Conservation (phyloP, 768 basidiomycete genomes). For the Serpula lacrymans region DNA sequence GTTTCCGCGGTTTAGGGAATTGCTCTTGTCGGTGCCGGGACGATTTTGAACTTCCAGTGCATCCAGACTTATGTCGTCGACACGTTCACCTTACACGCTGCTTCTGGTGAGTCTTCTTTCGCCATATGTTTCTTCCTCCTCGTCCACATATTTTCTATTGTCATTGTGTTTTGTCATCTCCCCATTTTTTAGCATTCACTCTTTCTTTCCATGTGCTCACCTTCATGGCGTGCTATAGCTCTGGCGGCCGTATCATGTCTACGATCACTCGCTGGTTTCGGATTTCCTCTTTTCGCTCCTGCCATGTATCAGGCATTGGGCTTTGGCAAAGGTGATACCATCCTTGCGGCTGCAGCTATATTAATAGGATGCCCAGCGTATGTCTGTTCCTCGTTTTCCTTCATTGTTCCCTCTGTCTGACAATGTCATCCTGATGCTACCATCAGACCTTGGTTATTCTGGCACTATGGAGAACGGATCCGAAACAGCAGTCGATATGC, state of each 20-base stretch:
- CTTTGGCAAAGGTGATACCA: slow-evolving; percentile 65
- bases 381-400: slow-evolving; percentile 3
- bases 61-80: slow-evolving; percentile 71
- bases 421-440: slow-evolving; percentile 34
- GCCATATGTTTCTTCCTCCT: not conserved
- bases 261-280: slow-evolving; percentile 67
- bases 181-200: not conserved
- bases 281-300: slow-evolving; percentile 76
- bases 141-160: no score
- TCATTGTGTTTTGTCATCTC: no score
- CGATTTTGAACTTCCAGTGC: slow-evolving; percentile 56
- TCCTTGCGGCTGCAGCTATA: slow-evolving; percentile 58
- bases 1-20: slow-evolving; percentile 44
- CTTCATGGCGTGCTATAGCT: slow-evolving; percentile 33
- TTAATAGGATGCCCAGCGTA: slow-evolving; percentile 56
- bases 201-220: not conserved
- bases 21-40: slow-evolving; percentile 50
- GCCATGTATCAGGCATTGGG: slow-evolving; percentile 64
- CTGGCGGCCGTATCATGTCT: slow-evolving; percentile 62
- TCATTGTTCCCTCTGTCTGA: slow-evolving; percentile 7
- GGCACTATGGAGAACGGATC: slow-evolving; percentile 47
- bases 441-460: slow-evolving; percentile 39
- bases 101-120: slow-evolving; percentile 50
- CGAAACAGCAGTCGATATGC: slow-evolving; percentile 47
- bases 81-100: slow-evolving; percentile 61